Conservation (phyloP, 1,284 basidiomycete genomes). For the Rhodotorula glutinis region DNA sequence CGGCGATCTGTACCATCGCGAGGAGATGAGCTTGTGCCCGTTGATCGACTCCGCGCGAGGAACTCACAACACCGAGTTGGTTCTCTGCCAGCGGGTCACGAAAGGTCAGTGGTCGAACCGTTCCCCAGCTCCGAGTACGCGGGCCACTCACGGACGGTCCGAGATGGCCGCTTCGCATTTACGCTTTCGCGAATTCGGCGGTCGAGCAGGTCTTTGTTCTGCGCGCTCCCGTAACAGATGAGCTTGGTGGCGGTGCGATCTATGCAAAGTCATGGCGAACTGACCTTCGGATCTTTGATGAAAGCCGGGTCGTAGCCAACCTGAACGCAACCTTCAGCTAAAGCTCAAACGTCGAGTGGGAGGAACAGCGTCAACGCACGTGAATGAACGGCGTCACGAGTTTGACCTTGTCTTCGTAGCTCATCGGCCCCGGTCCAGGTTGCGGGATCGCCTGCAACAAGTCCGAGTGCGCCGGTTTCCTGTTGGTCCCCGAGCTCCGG, state of each 20-base stretch:
- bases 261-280: too few species aligned
- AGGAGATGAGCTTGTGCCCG: neutral
- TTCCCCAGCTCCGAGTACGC: too few species aligned
- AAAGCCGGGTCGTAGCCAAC: slow-evolving; percentile 27
- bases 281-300: slow-evolving; percentile 10
- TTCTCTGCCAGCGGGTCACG: slow-evolving; percentile 5
- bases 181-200: slow-evolving; percentile 16
- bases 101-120: neutral
- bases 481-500: neutral
- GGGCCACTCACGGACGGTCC: slow-evolving; percentile 18
- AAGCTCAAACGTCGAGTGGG: too few species aligned
- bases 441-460: slow-evolving; percentile 32
- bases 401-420: slow-evolving; percentile 28
- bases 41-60: fast-evolving
- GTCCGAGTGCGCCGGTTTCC: slow-evolving; percentile 37
- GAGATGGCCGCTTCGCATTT: slow-evolving; percentile 13
- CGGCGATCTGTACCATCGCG: slow-evolving; percentile 19
- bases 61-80: slow-evolving; percentile 21
- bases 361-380: too few species aligned
- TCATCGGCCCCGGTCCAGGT: slow-evolving; percentile 2
- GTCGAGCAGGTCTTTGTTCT: slow-evolving; percentile 23
- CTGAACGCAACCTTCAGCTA: too few species aligned
- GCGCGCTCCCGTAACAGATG: too few species aligned
- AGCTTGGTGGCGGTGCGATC: too few species aligned
- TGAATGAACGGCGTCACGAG: slow-evolving; percentile 33